Evolutionary conservation across 345 rosid genomes (phyloP).

Genomic region (Eucalyptus regnans): DNA sequence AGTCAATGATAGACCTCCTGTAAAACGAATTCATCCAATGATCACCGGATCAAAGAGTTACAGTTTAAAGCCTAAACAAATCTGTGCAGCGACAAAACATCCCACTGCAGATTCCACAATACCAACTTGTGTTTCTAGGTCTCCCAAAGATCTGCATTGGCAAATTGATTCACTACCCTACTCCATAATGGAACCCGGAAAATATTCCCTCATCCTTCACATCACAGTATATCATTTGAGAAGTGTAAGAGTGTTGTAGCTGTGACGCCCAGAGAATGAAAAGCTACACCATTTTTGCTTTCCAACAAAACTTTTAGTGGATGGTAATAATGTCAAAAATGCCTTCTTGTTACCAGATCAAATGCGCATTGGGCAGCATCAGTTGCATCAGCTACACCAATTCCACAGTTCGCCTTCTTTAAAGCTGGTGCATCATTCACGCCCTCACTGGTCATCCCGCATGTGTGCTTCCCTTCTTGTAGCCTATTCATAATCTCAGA

Average conservation of each 20-base stretch:
- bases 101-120: not conserved
- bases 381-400: slow-evolving; percentile 90
- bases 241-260: not conserved
- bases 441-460: slow-evolving; percentile 95
- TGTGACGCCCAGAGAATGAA: not conserved
- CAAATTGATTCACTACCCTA: too few relatives aligned
- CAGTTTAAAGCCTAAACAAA: not conserved
- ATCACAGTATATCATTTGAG: too few relatives aligned
- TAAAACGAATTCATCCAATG: not conserved
- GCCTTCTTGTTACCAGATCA: slow-evolving; percentile 78
- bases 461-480: slow-evolving; percentile 70
- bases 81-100: not conserved
- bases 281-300: not conserved
- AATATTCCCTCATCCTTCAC: too few relatives aligned
- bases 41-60: not conserved
- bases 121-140: not conserved
- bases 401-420: slow-evolving; percentile 86
- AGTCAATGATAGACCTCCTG: not conserved
- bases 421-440: slow-evolving; percentile 95
- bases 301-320: not conserved
- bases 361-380: slow-evolving; percentile 91
- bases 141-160: too few relatives aligned
- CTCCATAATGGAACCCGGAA: too few relatives aligned
- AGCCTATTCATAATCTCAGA: slow-evolving; percentile 86
- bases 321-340: not conserved